A percentile compares a stretch with the other conserved stretches of the same genome.
These are phyloP conservation scores for Solanum pimpinellifolium DNA, from an alignment of 257 asterid species.

Conservation along the genomic window DNA sequence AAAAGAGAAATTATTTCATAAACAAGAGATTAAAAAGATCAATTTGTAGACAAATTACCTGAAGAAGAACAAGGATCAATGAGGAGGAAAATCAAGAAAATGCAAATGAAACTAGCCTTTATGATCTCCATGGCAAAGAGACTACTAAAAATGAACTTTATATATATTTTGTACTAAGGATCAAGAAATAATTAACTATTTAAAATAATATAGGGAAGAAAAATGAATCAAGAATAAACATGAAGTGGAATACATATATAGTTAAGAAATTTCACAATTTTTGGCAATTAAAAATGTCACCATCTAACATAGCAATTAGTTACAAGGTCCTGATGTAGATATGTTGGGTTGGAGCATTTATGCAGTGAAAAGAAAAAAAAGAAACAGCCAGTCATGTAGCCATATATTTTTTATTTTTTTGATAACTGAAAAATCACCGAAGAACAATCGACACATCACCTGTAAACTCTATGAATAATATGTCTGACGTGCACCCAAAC, in stretches of 20 bases:
- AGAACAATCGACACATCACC: background rate
- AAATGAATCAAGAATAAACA: background rate
- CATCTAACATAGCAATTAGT: background rate
- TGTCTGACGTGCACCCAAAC: background rate
- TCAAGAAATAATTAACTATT: background rate
- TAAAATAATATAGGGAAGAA: background rate
- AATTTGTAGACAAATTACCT: slow-evolving; percentile 9
- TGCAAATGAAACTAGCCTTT: slow-evolving; percentile 3
- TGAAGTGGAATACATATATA: background rate
- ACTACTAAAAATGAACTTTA: background rate
- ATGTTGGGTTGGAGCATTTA: slow-evolving; percentile 5
- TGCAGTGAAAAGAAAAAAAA: background rate
- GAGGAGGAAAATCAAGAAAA: slow-evolving; percentile 8
- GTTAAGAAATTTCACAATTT: background rate
- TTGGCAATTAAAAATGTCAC: slow-evolving; percentile 2
- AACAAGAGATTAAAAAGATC: background rate
- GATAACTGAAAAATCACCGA: background rate
- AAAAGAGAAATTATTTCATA: background rate
- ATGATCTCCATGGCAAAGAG: slow-evolving; percentile 17
- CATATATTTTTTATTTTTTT: background rate
- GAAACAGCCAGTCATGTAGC: background rate
- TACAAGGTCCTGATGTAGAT: background rate
- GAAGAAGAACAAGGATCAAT: slow-evolving; percentile 10
- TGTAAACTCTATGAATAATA: background rate
- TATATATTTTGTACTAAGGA: background rate